Evolutionary conservation across 306 rosid genomes (phyloP).

Genomic region (Crataegus laevigata): DNA sequence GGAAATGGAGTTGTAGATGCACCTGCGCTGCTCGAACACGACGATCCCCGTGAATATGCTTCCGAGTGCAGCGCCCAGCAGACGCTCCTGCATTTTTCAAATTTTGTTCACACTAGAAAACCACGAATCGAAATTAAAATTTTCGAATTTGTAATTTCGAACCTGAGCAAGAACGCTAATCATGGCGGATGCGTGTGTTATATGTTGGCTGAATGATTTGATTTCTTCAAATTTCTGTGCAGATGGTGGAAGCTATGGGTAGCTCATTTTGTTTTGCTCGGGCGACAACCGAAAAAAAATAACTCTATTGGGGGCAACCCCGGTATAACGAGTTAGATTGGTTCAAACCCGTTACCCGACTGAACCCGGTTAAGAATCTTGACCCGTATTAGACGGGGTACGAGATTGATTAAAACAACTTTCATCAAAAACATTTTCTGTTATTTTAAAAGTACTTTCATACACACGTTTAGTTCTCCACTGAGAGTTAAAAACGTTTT

Average conservation of each 20-base stretch:
- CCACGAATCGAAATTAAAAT: background rate
- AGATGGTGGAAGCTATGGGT: background rate
- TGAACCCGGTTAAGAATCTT: too few species aligned
- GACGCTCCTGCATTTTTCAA: slow-evolving; percentile 49
- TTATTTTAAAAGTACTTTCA: too few species aligned
- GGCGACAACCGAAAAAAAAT: background rate
- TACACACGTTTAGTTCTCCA: too few species aligned
- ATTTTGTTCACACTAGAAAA: background rate
- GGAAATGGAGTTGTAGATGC: slow-evolving; percentile 54
- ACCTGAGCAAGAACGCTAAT: slow-evolving; percentile 82
- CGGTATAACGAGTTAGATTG: background rate
- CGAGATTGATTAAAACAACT: too few species aligned
- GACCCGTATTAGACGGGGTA: too few species aligned
- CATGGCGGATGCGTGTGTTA: slow-evolving; percentile 25
- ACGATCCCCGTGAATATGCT: slow-evolving; percentile 47
- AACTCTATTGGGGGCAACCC: background rate
- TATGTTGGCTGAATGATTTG: background rate
- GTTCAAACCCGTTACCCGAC: too few species aligned
- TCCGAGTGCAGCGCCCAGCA: slow-evolving; percentile 78
- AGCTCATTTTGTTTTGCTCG: background rate
- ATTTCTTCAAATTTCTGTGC: background rate
- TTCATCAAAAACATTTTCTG: too few species aligned
- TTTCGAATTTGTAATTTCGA: background rate
- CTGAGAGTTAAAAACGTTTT: too few species aligned
- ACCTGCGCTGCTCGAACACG: slow-evolving; percentile 61